These are phyloP conservation scores for Candida pseudocylindracea DNA, from an alignment of 1,139 yeast species.

Conservation along the genomic window DNA sequence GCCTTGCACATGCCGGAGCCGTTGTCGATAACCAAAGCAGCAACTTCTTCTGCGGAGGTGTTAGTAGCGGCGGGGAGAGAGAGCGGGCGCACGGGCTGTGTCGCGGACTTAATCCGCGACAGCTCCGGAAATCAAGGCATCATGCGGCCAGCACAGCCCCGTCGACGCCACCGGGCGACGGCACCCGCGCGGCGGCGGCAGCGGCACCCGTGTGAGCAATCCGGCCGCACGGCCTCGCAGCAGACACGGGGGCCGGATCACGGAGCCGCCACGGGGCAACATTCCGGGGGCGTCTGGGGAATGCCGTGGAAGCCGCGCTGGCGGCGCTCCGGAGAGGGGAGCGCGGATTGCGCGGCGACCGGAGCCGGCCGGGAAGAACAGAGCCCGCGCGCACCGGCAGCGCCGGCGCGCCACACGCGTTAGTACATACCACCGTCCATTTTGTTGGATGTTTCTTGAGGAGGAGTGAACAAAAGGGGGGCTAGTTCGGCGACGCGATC, in stretches of 20 bases:
- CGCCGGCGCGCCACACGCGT: not conserved
- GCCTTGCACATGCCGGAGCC: conserved; percentile 99
- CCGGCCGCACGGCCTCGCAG: no score
- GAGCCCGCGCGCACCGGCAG: not conserved
- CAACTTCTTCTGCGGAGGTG: conserved; percentile 22
- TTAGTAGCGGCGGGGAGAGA: conserved; percentile 4
- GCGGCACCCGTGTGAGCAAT: not conserved
- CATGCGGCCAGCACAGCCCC: not conserved
- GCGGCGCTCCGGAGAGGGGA: no score
- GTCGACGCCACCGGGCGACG: not conserved
- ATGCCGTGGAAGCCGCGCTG: no score
- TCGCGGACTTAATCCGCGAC: no score
- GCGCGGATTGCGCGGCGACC: not conserved
- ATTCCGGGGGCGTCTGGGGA: no score
- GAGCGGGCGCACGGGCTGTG: not conserved
- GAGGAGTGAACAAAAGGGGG: conserved; percentile 5
- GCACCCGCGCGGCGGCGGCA: not conserved
- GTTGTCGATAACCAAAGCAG: conserved; percentile 87
- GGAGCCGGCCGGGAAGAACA: conserved; percentile 3
- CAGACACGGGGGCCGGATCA: no score
- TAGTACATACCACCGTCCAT: conserved; percentile 27
- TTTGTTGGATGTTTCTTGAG: conserved; percentile 6
- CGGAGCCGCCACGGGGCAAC: no score
- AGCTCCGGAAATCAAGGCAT: no score
- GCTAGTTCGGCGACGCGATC: conserved; percentile 1